phyloP scores from a whole-genome alignment of 306 rosid genomes.

The Abrus pulchellus region DNA sequence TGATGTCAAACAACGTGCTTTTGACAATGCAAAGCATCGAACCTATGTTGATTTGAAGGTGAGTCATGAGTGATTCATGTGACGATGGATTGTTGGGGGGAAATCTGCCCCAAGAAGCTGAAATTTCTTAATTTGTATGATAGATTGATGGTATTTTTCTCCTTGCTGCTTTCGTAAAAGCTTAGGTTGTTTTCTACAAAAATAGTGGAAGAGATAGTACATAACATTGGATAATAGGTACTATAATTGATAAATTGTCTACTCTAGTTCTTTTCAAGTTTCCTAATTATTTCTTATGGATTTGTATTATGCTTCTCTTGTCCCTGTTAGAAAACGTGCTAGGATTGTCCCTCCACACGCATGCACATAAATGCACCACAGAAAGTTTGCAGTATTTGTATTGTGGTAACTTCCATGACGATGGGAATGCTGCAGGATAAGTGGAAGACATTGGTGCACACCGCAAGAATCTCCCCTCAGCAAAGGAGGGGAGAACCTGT shows the following conservation, averaged over 20 bases:
- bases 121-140: background rate
- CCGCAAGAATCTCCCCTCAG: constrained; percentile 82
- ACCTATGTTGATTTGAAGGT: constrained; percentile 89
- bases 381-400: constrained; percentile 24
- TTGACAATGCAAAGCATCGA: constrained; percentile 72
- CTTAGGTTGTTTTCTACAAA: constrained; percentile 7
- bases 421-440: constrained; percentile 64
- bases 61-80: constrained; percentile 40
- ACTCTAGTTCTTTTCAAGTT: constrained; percentile 9
- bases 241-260: constrained; percentile 10
- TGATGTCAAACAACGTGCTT: constrained; percentile 73
- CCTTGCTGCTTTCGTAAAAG: background rate
- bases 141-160: background rate
- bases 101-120: constrained; percentile 1
- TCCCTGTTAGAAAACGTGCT: background rate
- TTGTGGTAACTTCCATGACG: background rate
- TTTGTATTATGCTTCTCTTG: background rate
- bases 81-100: background rate
- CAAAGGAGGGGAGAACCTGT: constrained; percentile 88
- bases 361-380: background rate
- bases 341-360: constrained; percentile 1
- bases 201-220: constrained; percentile 14
- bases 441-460: constrained; percentile 90
- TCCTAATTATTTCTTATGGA: background rate
- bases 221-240: constrained; percentile 3